These are phyloP conservation scores for Botrytis medusae DNA, from an alignment of 2,329 filamentous ascomycete genomes.

Conservation along the genomic window DNA sequence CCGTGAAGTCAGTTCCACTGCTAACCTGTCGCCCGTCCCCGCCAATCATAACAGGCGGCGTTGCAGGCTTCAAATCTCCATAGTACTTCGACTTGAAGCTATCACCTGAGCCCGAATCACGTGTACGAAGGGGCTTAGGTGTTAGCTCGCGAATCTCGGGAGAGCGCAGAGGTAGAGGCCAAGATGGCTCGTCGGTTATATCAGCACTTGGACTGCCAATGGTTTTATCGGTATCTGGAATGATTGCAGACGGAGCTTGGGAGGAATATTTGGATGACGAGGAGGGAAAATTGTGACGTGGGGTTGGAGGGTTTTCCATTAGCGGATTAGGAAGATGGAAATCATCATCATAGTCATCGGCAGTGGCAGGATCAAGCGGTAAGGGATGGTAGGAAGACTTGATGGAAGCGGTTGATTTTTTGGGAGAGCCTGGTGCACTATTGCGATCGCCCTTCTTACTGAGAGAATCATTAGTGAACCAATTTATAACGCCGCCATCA, in stretches of 20 bases:
- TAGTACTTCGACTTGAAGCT: conserved; percentile 58
- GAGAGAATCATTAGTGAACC: conserved; percentile 39
- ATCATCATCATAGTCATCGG: conserved; percentile 45
- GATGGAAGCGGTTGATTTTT: conserved; percentile 25
- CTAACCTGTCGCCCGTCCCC: conserved; percentile 49
- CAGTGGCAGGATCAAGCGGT: conserved; percentile 19
- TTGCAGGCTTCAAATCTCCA: conserved; percentile 54
- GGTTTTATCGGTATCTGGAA: conserved; percentile 44
- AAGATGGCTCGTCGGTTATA: conserved; percentile 44
- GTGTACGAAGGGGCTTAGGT: conserved; percentile 28
- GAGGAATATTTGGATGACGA: conserved; percentile 43
- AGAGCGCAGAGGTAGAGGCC: conserved; percentile 13
- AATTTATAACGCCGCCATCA: conserved; percentile 24
- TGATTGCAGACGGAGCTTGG: conserved; percentile 18
- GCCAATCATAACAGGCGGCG: conserved; percentile 55
- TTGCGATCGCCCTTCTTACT: conserved; percentile 25
- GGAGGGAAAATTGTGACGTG: conserved; percentile 34
- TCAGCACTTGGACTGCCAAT: conserved; percentile 44
- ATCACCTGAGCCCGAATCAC: conserved; percentile 16
- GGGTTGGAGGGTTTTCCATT: conserved; percentile 49
- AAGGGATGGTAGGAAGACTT: conserved; percentile 31
- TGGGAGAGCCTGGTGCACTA: conserved; percentile 30
- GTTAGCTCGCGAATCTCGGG: conserved; percentile 21
- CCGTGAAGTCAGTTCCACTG: conserved; percentile 56
- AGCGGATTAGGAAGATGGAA: conserved; percentile 51